Conservation (phyloP, 371 early-diverging fungal genomes). For the Mucor circinelloides region DNA sequence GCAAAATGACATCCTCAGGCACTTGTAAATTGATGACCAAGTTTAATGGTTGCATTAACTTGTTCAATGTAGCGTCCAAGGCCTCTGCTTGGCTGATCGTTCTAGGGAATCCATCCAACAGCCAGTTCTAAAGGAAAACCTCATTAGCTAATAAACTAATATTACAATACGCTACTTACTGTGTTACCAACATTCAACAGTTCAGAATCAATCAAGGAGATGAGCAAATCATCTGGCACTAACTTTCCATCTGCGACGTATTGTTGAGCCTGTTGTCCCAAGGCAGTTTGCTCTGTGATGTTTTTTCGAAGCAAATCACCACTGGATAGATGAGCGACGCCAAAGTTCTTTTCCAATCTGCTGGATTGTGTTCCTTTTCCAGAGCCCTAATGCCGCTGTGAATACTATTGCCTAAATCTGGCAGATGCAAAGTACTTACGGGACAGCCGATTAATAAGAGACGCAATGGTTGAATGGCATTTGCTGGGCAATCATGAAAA, state of each 20-base stretch:
- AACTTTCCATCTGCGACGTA: constrained; percentile 61
- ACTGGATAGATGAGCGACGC: constrained; percentile 71
- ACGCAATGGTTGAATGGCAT: constrained; percentile 52
- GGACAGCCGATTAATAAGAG: constrained; percentile 65
- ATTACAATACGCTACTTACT: constrained; percentile 20
- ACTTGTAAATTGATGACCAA: constrained; percentile 90
- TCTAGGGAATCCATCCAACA: constrained; percentile 98
- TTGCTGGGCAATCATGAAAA: constrained; percentile 46
- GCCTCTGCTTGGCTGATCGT: constrained; percentile 85
- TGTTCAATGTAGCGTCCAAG: constrained; percentile 68
- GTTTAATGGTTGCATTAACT: constrained; percentile 68
- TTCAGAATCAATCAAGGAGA: constrained; percentile 74
- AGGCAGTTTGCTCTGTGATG: constrained; percentile 66
- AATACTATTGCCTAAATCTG: background rate
- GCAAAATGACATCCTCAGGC: constrained; percentile 88
- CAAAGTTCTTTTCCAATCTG: constrained; percentile 72
- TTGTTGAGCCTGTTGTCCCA: constrained; percentile 69
- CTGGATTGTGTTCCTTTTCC: constrained; percentile 91
- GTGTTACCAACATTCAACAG: constrained; percentile 54
- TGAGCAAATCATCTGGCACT: constrained; percentile 82
- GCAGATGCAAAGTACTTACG: constrained; percentile 33
- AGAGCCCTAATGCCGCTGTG: constrained; percentile 57
- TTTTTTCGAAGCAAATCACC: constrained; percentile 85
- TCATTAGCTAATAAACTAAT: background rate
- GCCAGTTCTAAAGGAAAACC: constrained; percentile 59